Base-by-base conservation (phyloP, 768 basidiomycete genomes). In the Hygrophorus russula region DNA sequence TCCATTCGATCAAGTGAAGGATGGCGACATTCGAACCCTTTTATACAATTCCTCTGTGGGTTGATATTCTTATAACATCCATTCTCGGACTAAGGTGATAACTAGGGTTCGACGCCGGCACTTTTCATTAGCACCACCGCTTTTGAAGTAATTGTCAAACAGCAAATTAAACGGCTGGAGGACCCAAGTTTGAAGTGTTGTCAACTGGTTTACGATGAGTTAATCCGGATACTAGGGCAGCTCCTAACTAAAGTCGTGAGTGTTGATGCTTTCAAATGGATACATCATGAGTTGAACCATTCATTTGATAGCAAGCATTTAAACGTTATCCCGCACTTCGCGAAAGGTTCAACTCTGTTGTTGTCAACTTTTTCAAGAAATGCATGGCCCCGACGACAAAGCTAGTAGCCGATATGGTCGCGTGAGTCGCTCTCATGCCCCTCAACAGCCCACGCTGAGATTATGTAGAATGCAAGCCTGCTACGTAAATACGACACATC, bases 401-500 rank as follows among this genome's bases (percentile, higher is more conserved):
- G 62, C 78, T 99, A 36, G 94, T 99, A 10, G 59, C 74, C 8
- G 94, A 99, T 53, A 77, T 99, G 69, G 92, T 97, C 41, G 63
- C 87, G 84, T 91, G 59, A 59, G 87, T 77, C 20, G 7, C 36
- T 1, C 19, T 30, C 7, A 41, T 35, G 14, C 7, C 33, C 18
- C 27, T 12, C 28, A 20, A 27, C 13, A 18, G 11, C 9, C 1
- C 34, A 18, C 15, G 8, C 14, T 27, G 17, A 14, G 47, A 42
- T 39, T 42, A 41, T 38, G 32, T 46, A 91, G 86, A 29, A 97
- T 97, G 92, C 94, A 98, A 68, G 91, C 93, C 30, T 94, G 91
- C 60, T 99, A 98, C 59, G 84, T 99, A 55, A 99, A 99, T 67
- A 98, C 96, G 11, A 98, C 94, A 1, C 96, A 99, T 59, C 96